Evolutionary conservation across 2,329 filamentous ascomycete genomes (phyloP), one percentile per base, ranked within the genome.

Genomic region (Orbilia blumenaviensis): DNA sequence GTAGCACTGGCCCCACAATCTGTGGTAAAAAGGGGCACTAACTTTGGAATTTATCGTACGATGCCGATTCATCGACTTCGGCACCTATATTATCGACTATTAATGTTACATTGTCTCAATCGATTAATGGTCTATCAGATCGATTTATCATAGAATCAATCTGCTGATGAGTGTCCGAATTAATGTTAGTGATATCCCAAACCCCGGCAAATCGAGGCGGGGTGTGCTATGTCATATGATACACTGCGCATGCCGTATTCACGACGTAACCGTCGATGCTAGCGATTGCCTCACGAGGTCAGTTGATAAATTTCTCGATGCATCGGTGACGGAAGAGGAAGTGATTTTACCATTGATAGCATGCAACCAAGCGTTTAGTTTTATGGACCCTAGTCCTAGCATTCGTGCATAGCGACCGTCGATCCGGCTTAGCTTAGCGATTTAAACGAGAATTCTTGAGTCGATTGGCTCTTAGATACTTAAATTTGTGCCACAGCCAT

Each of bases 1-100:
- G 46, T 50, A 50, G 25, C 46, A 32, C 27, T 50, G 46, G 25
- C 46, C 12, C 46, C 46, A 50, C 46, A 50, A 46, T 44, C n/a
- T 23, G 6, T 21, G 16, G 42, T 12, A 46, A 46, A 38, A 38
- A 38, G 34, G 8, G n/a, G 9, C 4, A 5, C 25, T 16, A 54
- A 29, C 27, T 50, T 29, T 14, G n/a, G 21, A 16, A 50, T 50
- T 2, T 27, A 32, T 50, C 27, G 46, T 50, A 50, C 23, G 21
- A 25, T 29, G n/a, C 14, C 27, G 8, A 6, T 6, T 50, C 27
- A 21, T 42, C 14, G 9, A 42, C 21, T 5, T 34, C 29, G 29
- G 10, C 10, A 34, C 29, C 10, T 42, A 42, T 42, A 5, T 8
- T n/a, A 42, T 42, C 41, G 16, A 42, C n/a, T n/a, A n/a, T n/a